Conservation (phyloP, 495 filamentous ascomycete species). For the Xylaria bambusicola region DNA sequence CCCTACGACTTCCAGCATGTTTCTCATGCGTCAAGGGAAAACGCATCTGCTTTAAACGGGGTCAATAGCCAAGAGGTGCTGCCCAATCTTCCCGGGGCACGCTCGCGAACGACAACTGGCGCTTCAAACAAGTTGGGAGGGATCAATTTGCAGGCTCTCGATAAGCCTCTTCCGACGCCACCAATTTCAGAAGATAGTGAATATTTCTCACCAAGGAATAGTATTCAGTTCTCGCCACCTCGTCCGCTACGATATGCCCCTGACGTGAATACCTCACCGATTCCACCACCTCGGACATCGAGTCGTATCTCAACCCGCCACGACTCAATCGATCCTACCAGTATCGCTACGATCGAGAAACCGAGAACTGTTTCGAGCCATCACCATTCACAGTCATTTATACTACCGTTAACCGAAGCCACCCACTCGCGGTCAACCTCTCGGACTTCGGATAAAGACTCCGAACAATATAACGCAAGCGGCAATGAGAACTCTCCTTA, state of each 20-base stretch:
- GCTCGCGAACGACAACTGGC: conserved; percentile 61
- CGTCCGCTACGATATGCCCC: conserved; percentile 51
- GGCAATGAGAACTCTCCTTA: conserved; percentile 32
- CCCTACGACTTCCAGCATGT: conserved; percentile 91
- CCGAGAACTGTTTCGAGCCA: conserved; percentile 43
- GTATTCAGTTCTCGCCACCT: conserved; percentile 46
- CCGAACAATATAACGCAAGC: conserved; percentile 30
- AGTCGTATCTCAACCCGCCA: conserved; percentile 49
- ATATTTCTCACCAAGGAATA: conserved; percentile 49
- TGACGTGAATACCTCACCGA: conserved; percentile 28
- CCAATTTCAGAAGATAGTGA: conserved; percentile 36
- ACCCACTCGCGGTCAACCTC: conserved; percentile 31
- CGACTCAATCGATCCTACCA: conserved; percentile 42
- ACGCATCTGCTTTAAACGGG: conserved; percentile 60
- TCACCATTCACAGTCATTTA: conserved; percentile 44
- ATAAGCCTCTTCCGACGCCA: conserved; percentile 25
- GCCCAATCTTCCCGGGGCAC: conserved; percentile 67
- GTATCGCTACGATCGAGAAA: conserved; percentile 36
- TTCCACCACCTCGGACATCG: conserved; percentile 48
- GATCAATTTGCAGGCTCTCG: conserved; percentile 19
- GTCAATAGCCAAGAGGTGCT: conserved; percentile 62
- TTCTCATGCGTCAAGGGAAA: conserved; percentile 69
- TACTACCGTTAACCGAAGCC: conserved; percentile 25
- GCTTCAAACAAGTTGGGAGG: conserved; percentile 40
- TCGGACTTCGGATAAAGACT: conserved; percentile 31